These are phyloP conservation scores for Fusarium nurragi DNA, from an alignment of 2,329 filamentous ascomycete species.

Conservation along the genomic window DNA sequence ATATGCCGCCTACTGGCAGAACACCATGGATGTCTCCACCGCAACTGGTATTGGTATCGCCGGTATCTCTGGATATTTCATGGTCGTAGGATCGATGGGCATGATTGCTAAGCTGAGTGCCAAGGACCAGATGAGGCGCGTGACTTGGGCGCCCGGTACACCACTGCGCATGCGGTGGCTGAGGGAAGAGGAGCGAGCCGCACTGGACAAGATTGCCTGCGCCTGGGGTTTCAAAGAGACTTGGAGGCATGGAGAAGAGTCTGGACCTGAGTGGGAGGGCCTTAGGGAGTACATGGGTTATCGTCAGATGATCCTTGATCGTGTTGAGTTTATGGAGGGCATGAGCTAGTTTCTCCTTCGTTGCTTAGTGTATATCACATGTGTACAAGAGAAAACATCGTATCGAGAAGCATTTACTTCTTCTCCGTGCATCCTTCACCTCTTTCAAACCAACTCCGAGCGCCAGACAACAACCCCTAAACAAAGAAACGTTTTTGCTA, in stretches of 20 bases:
- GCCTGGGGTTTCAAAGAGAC: slow-evolving; percentile 92
- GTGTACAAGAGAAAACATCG: slow-evolving; percentile 27
- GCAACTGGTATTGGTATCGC: slow-evolving; percentile 83
- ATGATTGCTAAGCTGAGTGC: slow-evolving; percentile 84
- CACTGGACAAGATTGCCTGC: slow-evolving; percentile 84
- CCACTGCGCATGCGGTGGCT: slow-evolving; percentile 85
- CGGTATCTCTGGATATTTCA: slow-evolving; percentile 84
- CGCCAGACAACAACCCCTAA: neutral
- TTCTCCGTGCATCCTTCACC: neutral
- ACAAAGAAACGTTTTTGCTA: neutral
- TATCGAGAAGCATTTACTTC: neutral
- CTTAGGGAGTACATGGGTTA: slow-evolving; percentile 84
- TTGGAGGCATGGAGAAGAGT: slow-evolving; percentile 85
- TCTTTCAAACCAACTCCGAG: neutral
- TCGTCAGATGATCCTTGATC: slow-evolving; percentile 90
- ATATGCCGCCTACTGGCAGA: slow-evolving; percentile 57
- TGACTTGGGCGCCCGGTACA: slow-evolving; percentile 88
- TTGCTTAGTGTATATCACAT: slow-evolving; percentile 31
- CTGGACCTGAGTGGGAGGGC: slow-evolving; percentile 87
- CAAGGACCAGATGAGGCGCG: slow-evolving; percentile 94
- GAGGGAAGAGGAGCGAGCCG: slow-evolving; percentile 87
- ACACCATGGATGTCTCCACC: slow-evolving; percentile 78
- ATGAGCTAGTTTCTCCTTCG: slow-evolving; percentile 63
- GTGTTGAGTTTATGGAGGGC: slow-evolving; percentile 88
- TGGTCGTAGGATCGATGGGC: slow-evolving; percentile 82